A percentile compares a stretch with the other conserved stretches of the same genome.
phyloP scores from a whole-genome alignment of 2,329 filamentous ascomycete genomes.

The Xylaria sp. region DNA sequence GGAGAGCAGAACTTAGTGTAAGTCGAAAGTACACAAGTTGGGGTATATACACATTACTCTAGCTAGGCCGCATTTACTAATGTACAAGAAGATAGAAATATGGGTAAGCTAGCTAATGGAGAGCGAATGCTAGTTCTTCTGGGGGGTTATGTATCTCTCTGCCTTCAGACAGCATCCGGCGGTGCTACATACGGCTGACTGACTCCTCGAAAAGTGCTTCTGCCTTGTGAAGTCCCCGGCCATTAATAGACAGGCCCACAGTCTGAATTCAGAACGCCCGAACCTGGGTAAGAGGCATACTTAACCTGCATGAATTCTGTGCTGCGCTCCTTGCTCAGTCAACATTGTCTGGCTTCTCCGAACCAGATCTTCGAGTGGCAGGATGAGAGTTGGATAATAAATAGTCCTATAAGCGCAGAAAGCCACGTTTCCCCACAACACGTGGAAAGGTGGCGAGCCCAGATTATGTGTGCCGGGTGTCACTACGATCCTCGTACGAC shows the following conservation, averaged over 20 bases:
- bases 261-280: not conserved
- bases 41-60: conserved; percentile 7
- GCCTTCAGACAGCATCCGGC: not conserved
- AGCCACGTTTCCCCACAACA: not conserved
- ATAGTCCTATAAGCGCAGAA: not conserved
- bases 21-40: not conserved
- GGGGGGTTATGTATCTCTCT: not conserved
- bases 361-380: not conserved
- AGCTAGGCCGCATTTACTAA: conserved; percentile 1
- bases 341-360: not conserved
- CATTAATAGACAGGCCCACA: not conserved
- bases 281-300: not conserved
- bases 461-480: not conserved
- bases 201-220: not conserved
- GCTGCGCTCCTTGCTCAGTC: not conserved
- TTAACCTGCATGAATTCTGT: not conserved
- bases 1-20: not conserved
- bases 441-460: not conserved
- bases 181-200: not conserved
- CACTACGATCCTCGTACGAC: not conserved
- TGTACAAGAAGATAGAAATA: conserved; percentile 15
- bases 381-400: not conserved
- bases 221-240: not conserved
- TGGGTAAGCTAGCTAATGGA: conserved; percentile 1
- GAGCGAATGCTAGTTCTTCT: not conserved